Percentiles rank a stretch among this genome's conserved stretches.
phyloP scores from a whole-genome alignment of 768 basidiomycete species.

The Tylopilus felleus region DNA sequence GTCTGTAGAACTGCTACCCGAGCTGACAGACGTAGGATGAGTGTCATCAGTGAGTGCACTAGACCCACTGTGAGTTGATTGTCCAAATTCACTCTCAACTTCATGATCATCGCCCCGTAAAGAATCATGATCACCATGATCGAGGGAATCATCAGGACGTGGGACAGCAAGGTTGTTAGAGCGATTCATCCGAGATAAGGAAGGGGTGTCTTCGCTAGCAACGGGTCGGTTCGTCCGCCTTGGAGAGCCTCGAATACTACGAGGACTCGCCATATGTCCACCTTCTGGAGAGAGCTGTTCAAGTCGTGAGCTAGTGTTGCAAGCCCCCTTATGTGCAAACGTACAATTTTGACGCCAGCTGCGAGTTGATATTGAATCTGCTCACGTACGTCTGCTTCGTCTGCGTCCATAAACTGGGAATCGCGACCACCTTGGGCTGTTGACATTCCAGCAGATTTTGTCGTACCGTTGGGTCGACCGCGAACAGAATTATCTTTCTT shows the following conservation, averaged over 20 bases:
- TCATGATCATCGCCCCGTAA: slow-evolving; percentile 47
- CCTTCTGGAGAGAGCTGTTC: slow-evolving; percentile 59
- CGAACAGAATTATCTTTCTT: slow-evolving; percentile 36
- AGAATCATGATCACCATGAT: slow-evolving; percentile 41
- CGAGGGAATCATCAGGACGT: slow-evolving; percentile 40
- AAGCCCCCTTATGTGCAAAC: slow-evolving; percentile 20
- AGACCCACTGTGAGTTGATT: slow-evolving; percentile 38
- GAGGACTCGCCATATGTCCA: slow-evolving; percentile 57
- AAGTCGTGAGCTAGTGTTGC: slow-evolving; percentile 11
- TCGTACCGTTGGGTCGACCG: slow-evolving; percentile 26
- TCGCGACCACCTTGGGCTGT: slow-evolving; percentile 49
- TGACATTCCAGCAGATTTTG: slow-evolving; percentile 37
- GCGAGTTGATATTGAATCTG: slow-evolving; percentile 85
- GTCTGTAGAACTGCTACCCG: slow-evolving; percentile 40
- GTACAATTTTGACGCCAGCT: slow-evolving; percentile 68
- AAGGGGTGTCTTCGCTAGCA: slow-evolving; percentile 38
- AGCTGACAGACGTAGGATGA: slow-evolving; percentile 52
- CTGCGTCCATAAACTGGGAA: slow-evolving; percentile 89
- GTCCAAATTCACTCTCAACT: slow-evolving; percentile 54
- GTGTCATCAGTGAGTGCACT: slow-evolving; percentile 48
- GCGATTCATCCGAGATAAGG: slow-evolving; percentile 38
- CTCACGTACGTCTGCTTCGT: slow-evolving; percentile 76
- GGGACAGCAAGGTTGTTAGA: slow-evolving; percentile 43
- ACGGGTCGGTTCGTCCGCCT: slow-evolving; percentile 44
- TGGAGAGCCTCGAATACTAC: slow-evolving; percentile 69